Conservation (phyloP, 2,329 filamentous ascomycete species). For the Alternaria metachromatica region DNA sequence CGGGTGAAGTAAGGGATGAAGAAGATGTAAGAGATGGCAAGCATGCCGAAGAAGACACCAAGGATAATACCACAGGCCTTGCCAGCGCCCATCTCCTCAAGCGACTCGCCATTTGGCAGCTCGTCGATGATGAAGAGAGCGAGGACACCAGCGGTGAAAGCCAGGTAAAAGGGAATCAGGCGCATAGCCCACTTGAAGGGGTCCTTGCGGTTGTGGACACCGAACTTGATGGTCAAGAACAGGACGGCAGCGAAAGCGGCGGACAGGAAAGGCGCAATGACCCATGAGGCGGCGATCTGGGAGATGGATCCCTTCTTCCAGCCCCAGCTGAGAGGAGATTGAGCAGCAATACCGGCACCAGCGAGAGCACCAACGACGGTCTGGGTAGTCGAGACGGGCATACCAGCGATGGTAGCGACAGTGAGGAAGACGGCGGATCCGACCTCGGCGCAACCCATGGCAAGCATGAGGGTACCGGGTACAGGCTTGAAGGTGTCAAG, state of each 20-base stretch:
- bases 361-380: constrained; percentile 66
- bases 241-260: constrained; percentile 58
- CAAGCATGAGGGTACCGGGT: constrained; percentile 64
- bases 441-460: constrained; percentile 62
- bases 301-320: constrained; percentile 38
- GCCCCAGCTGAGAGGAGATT: constrained; percentile 33
- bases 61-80: constrained; percentile 37
- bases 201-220: constrained; percentile 58
- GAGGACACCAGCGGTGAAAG: constrained; percentile 57
- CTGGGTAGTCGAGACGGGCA: constrained; percentile 68
- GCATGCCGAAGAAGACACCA: constrained; percentile 34
- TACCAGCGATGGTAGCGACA: constrained; percentile 60
- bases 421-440: constrained; percentile 50
- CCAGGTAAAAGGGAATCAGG: constrained; percentile 58
- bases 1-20: constrained; percentile 40
- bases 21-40: constrained; percentile 33
- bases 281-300: constrained; percentile 55
- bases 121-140: constrained; percentile 66
- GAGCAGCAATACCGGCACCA: constrained; percentile 63
- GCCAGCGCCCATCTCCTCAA: constrained; percentile 40
- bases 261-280: constrained; percentile 58
- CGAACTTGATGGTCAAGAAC: constrained; percentile 58
- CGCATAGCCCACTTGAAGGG: constrained; percentile 59
- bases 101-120: constrained; percentile 43
- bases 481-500: constrained; percentile 55